Conservation (phyloP, 148 eudicot species). For the Cornus suecica region DNA sequence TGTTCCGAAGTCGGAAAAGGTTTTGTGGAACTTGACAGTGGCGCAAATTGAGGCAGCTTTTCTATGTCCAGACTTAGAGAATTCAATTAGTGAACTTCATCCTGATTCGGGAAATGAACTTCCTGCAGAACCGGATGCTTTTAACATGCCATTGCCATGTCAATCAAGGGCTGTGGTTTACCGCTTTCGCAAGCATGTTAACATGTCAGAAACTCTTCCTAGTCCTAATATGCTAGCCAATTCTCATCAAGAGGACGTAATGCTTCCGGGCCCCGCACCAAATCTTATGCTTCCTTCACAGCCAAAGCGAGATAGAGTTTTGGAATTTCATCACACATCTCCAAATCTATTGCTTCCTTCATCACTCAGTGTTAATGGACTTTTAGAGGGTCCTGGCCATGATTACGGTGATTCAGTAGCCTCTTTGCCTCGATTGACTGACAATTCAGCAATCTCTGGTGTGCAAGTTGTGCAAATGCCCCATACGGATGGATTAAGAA, state of each 20-base stretch:
- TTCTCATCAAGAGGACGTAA: constrained; percentile 27
- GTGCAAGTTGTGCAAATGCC: constrained; percentile 17
- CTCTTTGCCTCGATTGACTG: constrained; percentile 18
- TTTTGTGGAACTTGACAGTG: constrained; percentile 78
- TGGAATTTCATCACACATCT: constrained; percentile 24
- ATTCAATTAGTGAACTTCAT: constrained; percentile 38
- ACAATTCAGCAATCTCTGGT: constrained; percentile 2
- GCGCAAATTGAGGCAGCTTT: constrained; percentile 69
- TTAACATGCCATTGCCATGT: constrained; percentile 61
- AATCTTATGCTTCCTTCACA: constrained; percentile 25
- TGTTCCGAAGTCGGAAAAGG: constrained; percentile 50
- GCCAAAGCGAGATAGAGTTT: constrained; percentile 27
- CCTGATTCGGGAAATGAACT: constrained; percentile 28
- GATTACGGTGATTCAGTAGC: constrained; percentile 13
- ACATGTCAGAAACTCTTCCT: constrained; percentile 41
- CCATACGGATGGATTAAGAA: constrained; percentile 16
- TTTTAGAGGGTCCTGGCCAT: constrained; percentile 14
- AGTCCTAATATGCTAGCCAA: constrained; percentile 36
- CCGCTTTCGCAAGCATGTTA: constrained; percentile 55
- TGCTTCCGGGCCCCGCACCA: constrained; percentile 33
- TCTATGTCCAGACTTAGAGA: constrained; percentile 60
- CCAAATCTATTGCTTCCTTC: constrained; percentile 23
- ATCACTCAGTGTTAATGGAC: constrained; percentile 5
- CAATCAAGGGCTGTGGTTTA: constrained; percentile 57
- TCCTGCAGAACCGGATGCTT: constrained; percentile 42